phyloP scores from a whole-genome alignment of 305 asterid genomes.

The Vinca major region DNA sequence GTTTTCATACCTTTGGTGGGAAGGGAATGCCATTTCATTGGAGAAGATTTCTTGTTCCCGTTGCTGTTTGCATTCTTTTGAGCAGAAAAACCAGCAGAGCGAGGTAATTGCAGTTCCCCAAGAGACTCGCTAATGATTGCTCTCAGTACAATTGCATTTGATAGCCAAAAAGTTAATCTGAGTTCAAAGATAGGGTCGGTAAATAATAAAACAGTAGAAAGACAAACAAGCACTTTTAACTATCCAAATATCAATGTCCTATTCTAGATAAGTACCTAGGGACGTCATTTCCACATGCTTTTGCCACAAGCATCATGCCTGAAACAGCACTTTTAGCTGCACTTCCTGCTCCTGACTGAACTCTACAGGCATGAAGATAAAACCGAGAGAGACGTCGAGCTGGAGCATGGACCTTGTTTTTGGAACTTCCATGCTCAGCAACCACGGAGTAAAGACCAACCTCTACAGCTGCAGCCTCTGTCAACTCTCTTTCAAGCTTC shows the following conservation, averaged over 20 bases:
- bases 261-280: constrained; percentile 43
- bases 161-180: constrained; percentile 88
- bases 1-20: constrained; percentile 25
- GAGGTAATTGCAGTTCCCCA: constrained; percentile 28
- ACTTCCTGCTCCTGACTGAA: constrained; percentile 35
- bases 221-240: background rate
- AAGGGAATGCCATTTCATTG: constrained; percentile 48
- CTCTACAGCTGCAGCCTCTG: constrained; percentile 82
- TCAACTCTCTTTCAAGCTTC: constrained; percentile 57
- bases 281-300: constrained; percentile 85
- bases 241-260: background rate
- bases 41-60: constrained; percentile 27
- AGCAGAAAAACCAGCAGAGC: constrained; percentile 26
- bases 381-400: constrained; percentile 79
- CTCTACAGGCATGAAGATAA: constrained; percentile 53
- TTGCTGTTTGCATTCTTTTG: constrained; percentile 23
- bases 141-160: constrained; percentile 58
- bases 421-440: constrained; percentile 82
- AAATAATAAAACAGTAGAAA: constrained; percentile 7
- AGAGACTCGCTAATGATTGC: constrained; percentile 46
- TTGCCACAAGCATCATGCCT: constrained; percentile 62
- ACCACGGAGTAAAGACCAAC: constrained; percentile 62
- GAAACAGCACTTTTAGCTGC: constrained; percentile 63
- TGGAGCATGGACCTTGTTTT: constrained; percentile 76
- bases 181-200: constrained; percentile 12